Conservation (phyloP, 192 early-diverging fungal species). For the Blastocladiella britannica region DNA sequence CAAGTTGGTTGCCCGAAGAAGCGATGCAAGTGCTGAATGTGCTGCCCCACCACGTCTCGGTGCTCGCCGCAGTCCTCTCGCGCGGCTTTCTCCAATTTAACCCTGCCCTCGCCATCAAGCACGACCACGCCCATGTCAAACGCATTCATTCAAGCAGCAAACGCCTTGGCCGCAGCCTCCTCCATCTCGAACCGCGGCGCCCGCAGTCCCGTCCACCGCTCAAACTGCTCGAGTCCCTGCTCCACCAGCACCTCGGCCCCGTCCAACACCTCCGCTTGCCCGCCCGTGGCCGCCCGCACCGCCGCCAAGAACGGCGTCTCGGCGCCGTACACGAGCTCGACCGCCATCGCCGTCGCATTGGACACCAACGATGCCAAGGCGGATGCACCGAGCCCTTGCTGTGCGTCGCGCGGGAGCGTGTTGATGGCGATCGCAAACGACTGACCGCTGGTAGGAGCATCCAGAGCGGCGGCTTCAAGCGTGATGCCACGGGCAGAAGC, state of each 20-base stretch:
- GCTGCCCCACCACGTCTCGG: too few species aligned
- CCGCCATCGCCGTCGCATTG: conserved; percentile 33
- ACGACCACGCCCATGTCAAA: too few species aligned
- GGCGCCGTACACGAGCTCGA: conserved; percentile 91
- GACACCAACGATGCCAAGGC: conserved; percentile 22
- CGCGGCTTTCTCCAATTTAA: too few species aligned
- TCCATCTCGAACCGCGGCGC: conserved; percentile 31
- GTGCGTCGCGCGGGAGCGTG: conserved; percentile 58
- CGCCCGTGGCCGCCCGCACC: conserved; percentile 31
- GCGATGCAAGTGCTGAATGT: too few species aligned
- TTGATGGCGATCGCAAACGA: too few species aligned
- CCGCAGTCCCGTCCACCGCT: conserved; percentile 53
- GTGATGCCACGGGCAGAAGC: too few species aligned
- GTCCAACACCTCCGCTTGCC: conserved; percentile 33
- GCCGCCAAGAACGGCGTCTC: conserved; percentile 66
- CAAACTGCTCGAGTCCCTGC: conserved; percentile 82
- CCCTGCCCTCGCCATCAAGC: too few species aligned
- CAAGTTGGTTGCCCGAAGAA: too few species aligned
- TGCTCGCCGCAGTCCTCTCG: too few species aligned
- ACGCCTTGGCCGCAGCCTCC: conserved; percentile 22
- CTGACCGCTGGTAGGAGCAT: too few species aligned
- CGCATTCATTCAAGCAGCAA: too few species aligned
- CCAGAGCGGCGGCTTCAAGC: too few species aligned
- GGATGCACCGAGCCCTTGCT: conserved; percentile 16
- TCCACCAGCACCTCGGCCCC: conserved; percentile 77